Conservation (phyloP, 202 grass and related monocot genomes). For the Panicum hallii region DNA sequence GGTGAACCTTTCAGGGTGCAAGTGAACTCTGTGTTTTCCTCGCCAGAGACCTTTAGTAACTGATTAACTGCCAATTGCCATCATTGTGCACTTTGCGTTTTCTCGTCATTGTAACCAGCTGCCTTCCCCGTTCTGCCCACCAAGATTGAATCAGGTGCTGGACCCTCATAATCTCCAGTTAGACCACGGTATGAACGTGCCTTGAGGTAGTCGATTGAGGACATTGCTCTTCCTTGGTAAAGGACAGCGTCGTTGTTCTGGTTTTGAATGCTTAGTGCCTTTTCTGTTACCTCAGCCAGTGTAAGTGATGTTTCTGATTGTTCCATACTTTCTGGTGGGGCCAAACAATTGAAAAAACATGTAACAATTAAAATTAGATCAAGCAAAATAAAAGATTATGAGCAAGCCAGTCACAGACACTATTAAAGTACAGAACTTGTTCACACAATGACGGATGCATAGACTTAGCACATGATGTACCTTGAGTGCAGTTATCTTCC, state of each 20-base stretch:
- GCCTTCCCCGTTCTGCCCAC: conserved; percentile 73
- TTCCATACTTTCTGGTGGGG: conserved; percentile 55
- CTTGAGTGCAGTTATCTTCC: conserved; percentile 62
- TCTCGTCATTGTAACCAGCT: conserved; percentile 69
- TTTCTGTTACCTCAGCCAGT: conserved; percentile 68
- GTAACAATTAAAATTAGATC: not conserved
- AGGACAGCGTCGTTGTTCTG: conserved; percentile 23
- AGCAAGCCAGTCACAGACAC: not conserved
- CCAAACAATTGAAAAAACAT: not conserved
- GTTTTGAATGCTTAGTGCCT: conserved; percentile 60
- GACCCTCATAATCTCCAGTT: conserved; percentile 53
- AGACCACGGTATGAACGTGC: conserved; percentile 79
- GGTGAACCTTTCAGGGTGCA: not conserved
- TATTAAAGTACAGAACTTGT: conserved; percentile 2
- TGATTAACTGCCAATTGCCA: not conserved
- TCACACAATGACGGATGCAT: not conserved
- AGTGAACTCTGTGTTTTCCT: not conserved
- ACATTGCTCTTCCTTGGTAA: conserved; percentile 78
- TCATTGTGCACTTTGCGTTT: conserved; percentile 32
- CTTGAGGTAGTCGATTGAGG: conserved; percentile 79
- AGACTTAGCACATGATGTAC: conserved; percentile 41
- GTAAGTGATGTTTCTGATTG: conserved; percentile 54
- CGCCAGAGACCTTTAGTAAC: not conserved
- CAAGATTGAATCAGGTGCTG: conserved; percentile 53
- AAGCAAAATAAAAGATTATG: not conserved